phyloP scores from a whole-genome alignment of 306 rosid species.

The Quercus bicolor region DNA sequence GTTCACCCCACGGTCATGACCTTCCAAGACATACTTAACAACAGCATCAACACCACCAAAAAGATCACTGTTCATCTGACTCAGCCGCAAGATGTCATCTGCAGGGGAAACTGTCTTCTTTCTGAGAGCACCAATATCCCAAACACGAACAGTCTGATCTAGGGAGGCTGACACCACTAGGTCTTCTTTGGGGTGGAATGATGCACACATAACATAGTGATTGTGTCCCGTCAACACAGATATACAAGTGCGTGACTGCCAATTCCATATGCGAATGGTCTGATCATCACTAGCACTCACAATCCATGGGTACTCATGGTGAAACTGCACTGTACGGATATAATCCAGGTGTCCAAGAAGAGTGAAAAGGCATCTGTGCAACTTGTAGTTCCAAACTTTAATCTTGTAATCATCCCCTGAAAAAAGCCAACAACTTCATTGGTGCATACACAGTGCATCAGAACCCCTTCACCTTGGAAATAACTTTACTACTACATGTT shows the following conservation, averaged over 20 bases:
- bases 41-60: constrained; percentile 94
- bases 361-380: constrained; percentile 90
- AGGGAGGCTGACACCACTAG: constrained; percentile 92
- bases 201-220: constrained; percentile 96
- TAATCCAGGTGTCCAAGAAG: constrained; percentile 97
- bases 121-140: constrained; percentile 92
- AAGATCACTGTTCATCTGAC: constrained; percentile 96
- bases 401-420: constrained; percentile 99
- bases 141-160: constrained; percentile 97
- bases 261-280: constrained; percentile 97
- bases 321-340: constrained; percentile 95
- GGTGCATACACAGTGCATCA: neutral
- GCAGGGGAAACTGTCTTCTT: constrained; percentile 91
- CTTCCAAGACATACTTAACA: constrained; percentile 94
- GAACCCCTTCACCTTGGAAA: neutral
- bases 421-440: neutral
- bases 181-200: constrained; percentile 93
- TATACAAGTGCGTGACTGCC: constrained; percentile 97
- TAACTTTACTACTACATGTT: neutral
- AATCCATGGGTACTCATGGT: constrained; percentile 94
- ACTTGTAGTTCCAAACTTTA: constrained; percentile 98
- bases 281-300: constrained; percentile 99
- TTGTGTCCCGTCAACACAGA: constrained; percentile 97
- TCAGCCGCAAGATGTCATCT: constrained; percentile 80
- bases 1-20: constrained; percentile 96